Evolutionary conservation across 1,284 basidiomycete species (phyloP).

Genomic region (Apiotrichum gamsii): DNA sequence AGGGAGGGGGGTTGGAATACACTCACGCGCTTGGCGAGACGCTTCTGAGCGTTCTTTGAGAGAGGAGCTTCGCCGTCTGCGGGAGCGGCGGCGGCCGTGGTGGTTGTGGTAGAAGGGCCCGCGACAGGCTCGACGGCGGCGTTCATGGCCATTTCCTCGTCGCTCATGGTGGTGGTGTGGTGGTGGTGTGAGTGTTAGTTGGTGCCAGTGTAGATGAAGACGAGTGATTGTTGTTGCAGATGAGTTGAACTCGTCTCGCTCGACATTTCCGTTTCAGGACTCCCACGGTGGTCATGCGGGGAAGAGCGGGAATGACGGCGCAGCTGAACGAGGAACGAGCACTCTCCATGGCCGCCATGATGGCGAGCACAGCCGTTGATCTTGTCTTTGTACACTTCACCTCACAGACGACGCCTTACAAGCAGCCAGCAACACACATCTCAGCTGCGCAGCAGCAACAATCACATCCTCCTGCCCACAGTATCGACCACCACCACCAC

Average conservation of each 20-base stretch:
- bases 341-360: too few relatives aligned
- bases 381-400: not conserved
- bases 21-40: slow-evolving; percentile 35
- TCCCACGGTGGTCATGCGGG: too few relatives aligned
- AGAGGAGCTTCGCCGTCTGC: slow-evolving; percentile 1
- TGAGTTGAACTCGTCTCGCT: not conserved
- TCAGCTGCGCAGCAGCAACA: not conserved
- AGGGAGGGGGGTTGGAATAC: not conserved
- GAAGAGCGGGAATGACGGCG: too few relatives aligned
- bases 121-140: not conserved
- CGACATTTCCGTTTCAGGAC: not conserved
- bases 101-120: not conserved
- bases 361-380: not conserved
- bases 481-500: too few relatives aligned
- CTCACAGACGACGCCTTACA: not conserved
- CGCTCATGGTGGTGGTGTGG: slow-evolving; percentile 3
- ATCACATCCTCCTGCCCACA: too few relatives aligned
- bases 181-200: too few relatives aligned
- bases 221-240: not conserved
- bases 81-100: not conserved
- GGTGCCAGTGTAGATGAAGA: too few relatives aligned
- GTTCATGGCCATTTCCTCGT: not conserved
- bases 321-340: too few relatives aligned
- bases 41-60: slow-evolving; percentile 33
- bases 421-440: not conserved